A percentile compares a stretch with the other conserved stretches of the same genome.
Evolutionary conservation across 805 yeast species (phyloP).

Genomic region (Saccharomycopsis microspora): DNA sequence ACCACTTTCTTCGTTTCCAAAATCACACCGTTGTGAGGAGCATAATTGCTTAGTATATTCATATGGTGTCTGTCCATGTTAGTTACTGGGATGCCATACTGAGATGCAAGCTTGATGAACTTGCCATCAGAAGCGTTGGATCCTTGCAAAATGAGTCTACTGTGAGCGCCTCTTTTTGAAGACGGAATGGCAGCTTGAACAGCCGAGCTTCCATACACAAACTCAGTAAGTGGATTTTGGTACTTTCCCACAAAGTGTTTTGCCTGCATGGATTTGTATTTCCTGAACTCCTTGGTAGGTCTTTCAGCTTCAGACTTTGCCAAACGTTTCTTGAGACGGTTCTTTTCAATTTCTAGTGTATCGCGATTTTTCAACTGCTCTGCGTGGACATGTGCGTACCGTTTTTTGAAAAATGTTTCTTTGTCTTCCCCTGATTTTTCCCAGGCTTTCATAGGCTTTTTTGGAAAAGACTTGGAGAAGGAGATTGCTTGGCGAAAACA

Average conservation of each 20-base stretch:
- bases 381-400: conserved; percentile 60
- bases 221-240: conserved; percentile 45
- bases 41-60: conserved; percentile 9
- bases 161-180: conserved; percentile 37
- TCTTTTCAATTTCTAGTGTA: conserved; percentile 18
- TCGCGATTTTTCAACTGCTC: conserved; percentile 23
- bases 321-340: conserved; percentile 1
- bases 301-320: neutral
- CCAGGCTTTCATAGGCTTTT: conserved; percentile 46
- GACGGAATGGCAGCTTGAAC: conserved; percentile 60
- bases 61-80: conserved; percentile 17
- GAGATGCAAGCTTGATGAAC: conserved; percentile 36
- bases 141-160: conserved; percentile 38
- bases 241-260: neutral
- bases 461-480: neutral
- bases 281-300: neutral
- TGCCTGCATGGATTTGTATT: conserved; percentile 9
- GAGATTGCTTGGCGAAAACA: too few relatives aligned
- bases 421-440: conserved; percentile 48
- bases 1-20: conserved; percentile 8
- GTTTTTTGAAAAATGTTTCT: conserved; percentile 48
- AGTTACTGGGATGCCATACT: conserved; percentile 22
- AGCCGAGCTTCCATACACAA: conserved; percentile 65
- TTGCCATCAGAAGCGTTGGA: conserved; percentile 26
- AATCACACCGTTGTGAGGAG: conserved; percentile 15